A percentile compares a stretch with the other conserved stretches of the same genome.
phyloP scores from a whole-genome alignment of 2,329 filamentous ascomycete species.

The Chalara sp. region DNA sequence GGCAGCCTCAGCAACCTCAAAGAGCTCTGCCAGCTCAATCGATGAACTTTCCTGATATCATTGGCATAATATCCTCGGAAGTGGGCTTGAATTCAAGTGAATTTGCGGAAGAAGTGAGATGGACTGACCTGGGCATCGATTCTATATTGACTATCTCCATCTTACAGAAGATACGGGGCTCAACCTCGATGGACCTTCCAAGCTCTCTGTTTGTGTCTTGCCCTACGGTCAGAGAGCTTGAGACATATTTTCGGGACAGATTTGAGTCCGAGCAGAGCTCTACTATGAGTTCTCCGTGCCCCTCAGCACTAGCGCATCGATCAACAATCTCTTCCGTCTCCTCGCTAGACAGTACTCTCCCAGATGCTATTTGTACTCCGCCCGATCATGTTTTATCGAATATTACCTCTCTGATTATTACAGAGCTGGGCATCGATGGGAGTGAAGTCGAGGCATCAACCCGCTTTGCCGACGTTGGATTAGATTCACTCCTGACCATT shows the following conservation, averaged over 20 bases:
- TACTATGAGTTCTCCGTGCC: no score
- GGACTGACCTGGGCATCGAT: constrained; percentile 49
- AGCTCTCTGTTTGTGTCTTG: constrained; percentile 1
- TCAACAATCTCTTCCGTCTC: no score
- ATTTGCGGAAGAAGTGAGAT: constrained; percentile 45
- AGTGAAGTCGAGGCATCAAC: constrained; percentile 48
- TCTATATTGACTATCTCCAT: constrained; percentile 37
- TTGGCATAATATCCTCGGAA: constrained; percentile 51
- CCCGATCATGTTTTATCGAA: no score
- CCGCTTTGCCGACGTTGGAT: constrained; percentile 47
- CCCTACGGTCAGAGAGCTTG: not conserved
- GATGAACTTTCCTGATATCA: constrained; percentile 39
- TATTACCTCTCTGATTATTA: no score
- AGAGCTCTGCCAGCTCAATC: not conserved
- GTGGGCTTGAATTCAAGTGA: constrained; percentile 45
- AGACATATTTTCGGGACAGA: not conserved
- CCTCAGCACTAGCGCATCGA: no score
- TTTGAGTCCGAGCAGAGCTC: no score
- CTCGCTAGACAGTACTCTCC: no score
- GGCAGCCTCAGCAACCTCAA: not conserved
- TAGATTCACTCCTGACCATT: constrained; percentile 51
- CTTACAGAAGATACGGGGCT: not conserved
- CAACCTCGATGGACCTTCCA: constrained; percentile 2
- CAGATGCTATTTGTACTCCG: no score
- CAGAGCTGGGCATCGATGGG: constrained; percentile 44